Conservation (phyloP, 208 protist species). For the Willaertia magna region DNA sequence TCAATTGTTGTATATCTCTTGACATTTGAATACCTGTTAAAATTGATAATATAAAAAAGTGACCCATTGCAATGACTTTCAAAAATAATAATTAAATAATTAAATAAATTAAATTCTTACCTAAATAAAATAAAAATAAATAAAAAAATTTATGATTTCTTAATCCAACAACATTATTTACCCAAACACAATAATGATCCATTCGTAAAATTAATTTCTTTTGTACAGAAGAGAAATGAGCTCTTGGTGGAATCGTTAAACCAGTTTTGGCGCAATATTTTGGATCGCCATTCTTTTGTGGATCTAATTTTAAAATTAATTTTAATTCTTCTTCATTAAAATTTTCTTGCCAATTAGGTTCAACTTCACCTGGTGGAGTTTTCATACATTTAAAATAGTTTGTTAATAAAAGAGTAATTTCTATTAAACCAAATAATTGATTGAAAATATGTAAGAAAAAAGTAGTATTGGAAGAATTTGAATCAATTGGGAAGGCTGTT, state of each 20-base stretch:
- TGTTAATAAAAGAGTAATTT: not conserved
- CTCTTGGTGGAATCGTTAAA: not conserved
- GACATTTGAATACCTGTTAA: not conserved
- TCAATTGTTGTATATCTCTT: not conserved
- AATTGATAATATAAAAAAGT: not conserved
- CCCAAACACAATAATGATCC: constrained; percentile 12
- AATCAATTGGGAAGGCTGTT: not conserved
- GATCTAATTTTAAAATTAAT: not conserved
- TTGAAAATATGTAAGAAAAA: not conserved
- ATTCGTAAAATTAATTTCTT: not conserved
- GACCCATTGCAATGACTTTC: not conserved
- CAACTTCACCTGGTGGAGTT: not conserved
- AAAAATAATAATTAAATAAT: not conserved
- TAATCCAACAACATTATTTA: constrained; percentile 1
- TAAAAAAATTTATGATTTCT: not conserved
- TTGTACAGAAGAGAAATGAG: not conserved
- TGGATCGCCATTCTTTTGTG: not conserved
- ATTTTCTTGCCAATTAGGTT: not conserved
- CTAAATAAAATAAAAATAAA: not conserved
- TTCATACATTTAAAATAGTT: constrained; percentile 6
- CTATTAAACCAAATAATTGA: not conserved
- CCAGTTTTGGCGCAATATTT: not conserved
- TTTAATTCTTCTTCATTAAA: not conserved
- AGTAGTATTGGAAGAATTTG: not conserved
- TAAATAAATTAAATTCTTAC: not conserved